Base-by-base conservation (phyloP, 2,329 filamentous ascomycete species). In the Colletotrichum viniferum region DNA sequence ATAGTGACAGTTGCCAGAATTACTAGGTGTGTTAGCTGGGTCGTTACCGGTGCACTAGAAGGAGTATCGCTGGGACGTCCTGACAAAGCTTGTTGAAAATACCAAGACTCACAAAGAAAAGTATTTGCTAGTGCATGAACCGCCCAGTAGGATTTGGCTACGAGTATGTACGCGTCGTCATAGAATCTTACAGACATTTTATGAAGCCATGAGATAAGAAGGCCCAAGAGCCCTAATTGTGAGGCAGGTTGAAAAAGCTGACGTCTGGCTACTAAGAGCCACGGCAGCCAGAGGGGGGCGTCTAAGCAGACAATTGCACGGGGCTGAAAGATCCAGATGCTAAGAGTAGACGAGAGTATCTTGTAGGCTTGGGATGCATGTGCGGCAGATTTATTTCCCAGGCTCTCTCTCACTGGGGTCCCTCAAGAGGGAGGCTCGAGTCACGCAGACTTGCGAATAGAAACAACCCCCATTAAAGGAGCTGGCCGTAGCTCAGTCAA, bases 231-330 rank as follows among this genome's bases (percentile, higher is more conserved):
- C 8, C 16, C 36, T 5, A 28, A 24, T 24, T 4, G 3, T 16
- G 36, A 18, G 36, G 36, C 34, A 6, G 34, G 34, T 36, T 36
- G 34, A 16, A 36, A 5, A 34, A 36, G 34, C 34, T 36, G 34
- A 16, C 34, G 34, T 3, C 14, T 36, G 34, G 34, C 16, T 24
- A 24, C 24, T 9, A 18, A 18, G 36, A 10, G 9, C 4, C 7
- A 43, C 16, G 36, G 5, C 16, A 43, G 36, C 16, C 38, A 4
- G 16, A n/a, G 3, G 16, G 16, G 38, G 38, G 38, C 8, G 4
- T 10, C 8, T 4, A n/a, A 43, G n/a, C 16, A 18, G 36, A 5
- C 8, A 2, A 0, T 38, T 18, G 4, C 36, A 3, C 2, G 3
- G 7, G 14, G 4, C 36, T 38, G 4, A 9, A 9, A 7, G 5